Evolutionary conservation across 2,329 filamentous ascomycete genomes (phyloP).

Genomic region (Pseudogymnoascus sp.): DNA sequence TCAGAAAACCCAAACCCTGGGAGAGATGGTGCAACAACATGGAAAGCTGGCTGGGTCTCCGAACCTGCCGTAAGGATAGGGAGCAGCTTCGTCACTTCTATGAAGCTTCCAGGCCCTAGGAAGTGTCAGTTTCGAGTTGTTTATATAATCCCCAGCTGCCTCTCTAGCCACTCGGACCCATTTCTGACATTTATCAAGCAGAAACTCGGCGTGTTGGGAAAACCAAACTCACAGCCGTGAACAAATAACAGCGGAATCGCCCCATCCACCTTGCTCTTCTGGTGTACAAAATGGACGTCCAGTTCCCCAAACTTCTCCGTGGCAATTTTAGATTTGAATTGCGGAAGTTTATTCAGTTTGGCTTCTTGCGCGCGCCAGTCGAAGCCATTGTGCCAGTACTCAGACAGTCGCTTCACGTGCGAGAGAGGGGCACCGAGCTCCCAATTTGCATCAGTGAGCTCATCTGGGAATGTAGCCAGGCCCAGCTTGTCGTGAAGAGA

Average conservation of each 20-base stretch:
- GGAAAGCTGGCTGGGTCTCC: slow-evolving; percentile 35
- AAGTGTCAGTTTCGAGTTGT: not conserved
- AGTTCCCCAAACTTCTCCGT: slow-evolving; percentile 47
- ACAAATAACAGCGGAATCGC: slow-evolving; percentile 57
- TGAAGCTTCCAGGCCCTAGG: slow-evolving; percentile 53
- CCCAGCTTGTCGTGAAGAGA: slow-evolving; percentile 7
- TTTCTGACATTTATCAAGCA: not conserved
- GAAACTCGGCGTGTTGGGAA: not conserved
- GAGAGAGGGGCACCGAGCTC: slow-evolving; percentile 11
- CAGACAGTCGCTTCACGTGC: slow-evolving; percentile 10
- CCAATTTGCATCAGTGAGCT: slow-evolving; percentile 12
- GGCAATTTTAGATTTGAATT: slow-evolving; percentile 31
- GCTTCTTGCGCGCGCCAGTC: slow-evolving; percentile 20
- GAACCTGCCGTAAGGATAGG: slow-evolving; percentile 27
- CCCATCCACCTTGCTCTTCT: slow-evolving; percentile 38
- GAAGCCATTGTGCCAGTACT: slow-evolving; percentile 19
- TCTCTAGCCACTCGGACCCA: not conserved
- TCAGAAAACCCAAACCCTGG: slow-evolving; percentile 43
- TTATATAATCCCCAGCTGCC: not conserved
- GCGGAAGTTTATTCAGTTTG: slow-evolving; percentile 19
- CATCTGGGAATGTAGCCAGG: slow-evolving; percentile 12
- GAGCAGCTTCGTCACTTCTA: slow-evolving; percentile 56
- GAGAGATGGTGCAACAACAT: slow-evolving; percentile 47
- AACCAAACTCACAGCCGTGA: slow-evolving; percentile 43
- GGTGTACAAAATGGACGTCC: slow-evolving; percentile 56